phyloP scores from a whole-genome alignment of 768 basidiomycete genomes.

The Lactifluus echinatus region DNA sequence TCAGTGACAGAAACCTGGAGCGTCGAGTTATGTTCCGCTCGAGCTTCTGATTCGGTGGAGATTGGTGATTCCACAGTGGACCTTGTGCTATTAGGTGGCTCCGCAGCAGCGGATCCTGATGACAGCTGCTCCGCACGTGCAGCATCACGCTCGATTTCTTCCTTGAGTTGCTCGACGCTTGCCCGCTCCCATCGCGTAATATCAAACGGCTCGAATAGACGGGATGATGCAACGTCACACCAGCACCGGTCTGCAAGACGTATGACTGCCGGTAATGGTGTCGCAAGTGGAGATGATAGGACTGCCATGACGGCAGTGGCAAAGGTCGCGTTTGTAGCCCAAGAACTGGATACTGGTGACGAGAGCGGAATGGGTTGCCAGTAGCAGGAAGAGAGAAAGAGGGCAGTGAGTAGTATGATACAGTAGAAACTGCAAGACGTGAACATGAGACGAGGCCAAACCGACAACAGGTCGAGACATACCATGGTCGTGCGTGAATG shows the following conservation, averaged over 20 bases:
- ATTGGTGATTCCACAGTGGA: neutral
- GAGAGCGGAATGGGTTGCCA: conserved; percentile 76
- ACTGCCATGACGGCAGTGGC: conserved; percentile 49
- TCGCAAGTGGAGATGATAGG: conserved; percentile 30
- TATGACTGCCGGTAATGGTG: conserved; percentile 46
- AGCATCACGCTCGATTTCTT: conserved; percentile 31
- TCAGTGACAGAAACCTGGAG: neutral
- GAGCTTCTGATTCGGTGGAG: neutral
- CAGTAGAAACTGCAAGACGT: conserved; percentile 74
- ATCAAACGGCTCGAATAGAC: conserved; percentile 72
- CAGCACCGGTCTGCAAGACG: conserved; percentile 73
- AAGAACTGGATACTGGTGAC: conserved; percentile 52
- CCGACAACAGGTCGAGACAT: conserved; percentile 24
- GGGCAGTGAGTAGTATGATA: conserved; percentile 70
- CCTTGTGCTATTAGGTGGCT: neutral
- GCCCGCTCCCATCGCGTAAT: conserved; percentile 63
- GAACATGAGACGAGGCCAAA: neutral
- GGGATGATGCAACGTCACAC: conserved; percentile 64
- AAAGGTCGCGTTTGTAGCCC: conserved; percentile 69
- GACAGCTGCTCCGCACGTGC: conserved; percentile 25
- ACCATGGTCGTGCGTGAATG: conserved; percentile 82
- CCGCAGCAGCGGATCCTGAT: neutral
- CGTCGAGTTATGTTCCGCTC: neutral
- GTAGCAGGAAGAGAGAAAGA: conserved; percentile 82
- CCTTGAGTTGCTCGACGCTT: conserved; percentile 44